Percentiles rank a stretch among this genome's conserved stretches.
Evolutionary conservation across 208 protist genomes (phyloP).

Genomic region (Leishmania arabica): DNA sequence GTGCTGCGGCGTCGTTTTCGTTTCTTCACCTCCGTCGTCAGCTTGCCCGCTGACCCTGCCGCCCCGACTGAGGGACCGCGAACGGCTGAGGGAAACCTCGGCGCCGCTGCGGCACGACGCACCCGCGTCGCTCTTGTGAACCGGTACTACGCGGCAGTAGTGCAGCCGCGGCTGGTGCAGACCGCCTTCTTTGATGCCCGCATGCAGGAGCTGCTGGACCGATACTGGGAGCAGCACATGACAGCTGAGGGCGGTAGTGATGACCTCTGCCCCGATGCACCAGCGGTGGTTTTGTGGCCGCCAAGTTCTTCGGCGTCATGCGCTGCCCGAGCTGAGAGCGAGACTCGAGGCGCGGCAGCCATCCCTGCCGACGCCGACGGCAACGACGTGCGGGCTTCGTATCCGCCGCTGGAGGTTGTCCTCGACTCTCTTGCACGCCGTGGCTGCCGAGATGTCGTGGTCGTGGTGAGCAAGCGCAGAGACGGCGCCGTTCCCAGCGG

Average conservation of each 20-base stretch:
- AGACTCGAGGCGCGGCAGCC: background rate
- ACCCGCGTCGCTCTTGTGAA: slow-evolving; percentile 37
- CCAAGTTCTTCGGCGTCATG: background rate
- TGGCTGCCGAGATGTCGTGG: slow-evolving; percentile 19
- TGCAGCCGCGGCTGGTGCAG: slow-evolving; percentile 40
- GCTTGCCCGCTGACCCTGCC: background rate
- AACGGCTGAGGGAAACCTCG: too few relatives aligned
- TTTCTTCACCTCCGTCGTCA: slow-evolving; percentile 27
- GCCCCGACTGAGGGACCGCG: background rate
- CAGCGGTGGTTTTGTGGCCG: slow-evolving; percentile 29
- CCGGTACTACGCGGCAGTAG: slow-evolving; percentile 44
- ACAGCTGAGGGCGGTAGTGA: background rate
- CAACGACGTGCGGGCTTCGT: slow-evolving; percentile 3
- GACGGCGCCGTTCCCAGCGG: slow-evolving; percentile 7
- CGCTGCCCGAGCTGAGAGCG: background rate
- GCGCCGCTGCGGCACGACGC: background rate
- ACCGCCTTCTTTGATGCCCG: slow-evolving; percentile 35
- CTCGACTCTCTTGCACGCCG: slow-evolving; percentile 28
- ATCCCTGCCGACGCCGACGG: background rate
- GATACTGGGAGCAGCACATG: slow-evolving; percentile 39
- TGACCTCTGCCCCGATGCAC: slow-evolving; percentile 8
- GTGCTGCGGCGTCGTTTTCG: slow-evolving; percentile 8
- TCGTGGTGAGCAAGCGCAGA: slow-evolving; percentile 5
- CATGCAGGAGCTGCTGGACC: slow-evolving; percentile 47
- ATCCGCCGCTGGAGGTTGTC: slow-evolving; percentile 35